Percentiles rank a stretch among this genome's conserved stretches.
These are phyloP conservation scores for Boletus rubroflammeus DNA, from an alignment of 768 basidiomycete species.

Conservation along the genomic window DNA sequence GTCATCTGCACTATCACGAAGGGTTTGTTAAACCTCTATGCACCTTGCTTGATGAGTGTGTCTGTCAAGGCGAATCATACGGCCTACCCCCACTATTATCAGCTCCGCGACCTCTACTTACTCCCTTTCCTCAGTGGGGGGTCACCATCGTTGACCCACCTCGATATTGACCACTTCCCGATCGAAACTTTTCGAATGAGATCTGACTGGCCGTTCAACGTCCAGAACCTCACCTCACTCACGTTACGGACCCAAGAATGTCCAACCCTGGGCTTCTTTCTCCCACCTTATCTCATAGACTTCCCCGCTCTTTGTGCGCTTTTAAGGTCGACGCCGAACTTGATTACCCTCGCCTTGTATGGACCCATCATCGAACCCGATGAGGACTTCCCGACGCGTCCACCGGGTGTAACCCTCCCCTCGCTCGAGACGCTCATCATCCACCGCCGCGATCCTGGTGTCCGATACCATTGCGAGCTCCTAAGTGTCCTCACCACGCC, in stretches of 20 bases:
- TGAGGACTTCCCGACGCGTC: conserved; percentile 6
- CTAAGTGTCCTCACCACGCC: conserved; percentile 10
- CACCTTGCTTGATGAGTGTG: conserved; percentile 8
- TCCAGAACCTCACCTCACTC: conserved; percentile 10
- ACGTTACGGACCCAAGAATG: conserved; percentile 14
- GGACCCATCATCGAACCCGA: conserved; percentile 15
- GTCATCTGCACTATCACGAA: conserved; percentile 3
- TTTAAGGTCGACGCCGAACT: conserved; percentile 6
- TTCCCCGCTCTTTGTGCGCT: conserved; percentile 13
- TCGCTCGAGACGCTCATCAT: conserved; percentile 13
- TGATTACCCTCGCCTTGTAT: conserved; percentile 9
- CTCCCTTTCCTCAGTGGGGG: conserved; percentile 13
- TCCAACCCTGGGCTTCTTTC: not conserved
- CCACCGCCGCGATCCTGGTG: conserved; percentile 11
- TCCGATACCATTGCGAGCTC: conserved; percentile 16
- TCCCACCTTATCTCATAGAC: conserved; percentile 16
- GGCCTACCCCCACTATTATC: conserved; percentile 1
- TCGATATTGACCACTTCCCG: conserved; percentile 17
- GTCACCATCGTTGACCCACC: conserved; percentile 7
- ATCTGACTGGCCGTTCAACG: conserved; percentile 4
- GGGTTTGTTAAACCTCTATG: not conserved
- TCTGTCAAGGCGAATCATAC: conserved; percentile 12
- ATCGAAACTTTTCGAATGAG: conserved; percentile 5
- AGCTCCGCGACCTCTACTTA: not conserved
- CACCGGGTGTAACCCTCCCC: conserved; percentile 3